Conservation (phyloP, 345 rosid genomes). For the Crucihimalaya himalaica region DNA sequence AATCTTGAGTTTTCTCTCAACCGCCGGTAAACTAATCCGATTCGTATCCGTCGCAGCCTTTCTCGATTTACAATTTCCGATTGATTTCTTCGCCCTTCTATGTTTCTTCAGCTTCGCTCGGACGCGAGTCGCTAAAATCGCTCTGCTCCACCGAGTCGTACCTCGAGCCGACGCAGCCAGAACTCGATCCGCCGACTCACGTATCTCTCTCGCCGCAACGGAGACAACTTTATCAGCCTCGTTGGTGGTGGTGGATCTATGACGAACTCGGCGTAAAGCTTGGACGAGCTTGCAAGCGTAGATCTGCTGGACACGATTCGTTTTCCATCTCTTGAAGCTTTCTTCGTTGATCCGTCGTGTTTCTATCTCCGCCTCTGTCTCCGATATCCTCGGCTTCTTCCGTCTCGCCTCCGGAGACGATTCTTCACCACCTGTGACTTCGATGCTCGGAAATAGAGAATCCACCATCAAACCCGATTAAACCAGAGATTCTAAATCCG, state of each 20-base stretch:
- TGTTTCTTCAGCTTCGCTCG: slow-evolving; percentile 47
- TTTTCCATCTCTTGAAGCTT: slow-evolving; percentile 58
- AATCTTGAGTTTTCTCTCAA: slow-evolving; percentile 53
- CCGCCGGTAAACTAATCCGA: slow-evolving; percentile 48
- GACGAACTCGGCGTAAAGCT: slow-evolving; percentile 60
- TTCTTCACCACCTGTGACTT: slow-evolving; percentile 37
- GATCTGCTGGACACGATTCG: slow-evolving; percentile 60
- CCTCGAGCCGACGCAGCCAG: slow-evolving; percentile 69
- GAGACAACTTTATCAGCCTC: slow-evolving; percentile 42
- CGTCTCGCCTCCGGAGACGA: slow-evolving; percentile 43
- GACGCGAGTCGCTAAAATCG: slow-evolving; percentile 55
- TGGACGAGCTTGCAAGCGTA: slow-evolving; percentile 65
- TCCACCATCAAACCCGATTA: slow-evolving; percentile 40
- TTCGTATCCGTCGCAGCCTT: slow-evolving; percentile 30
- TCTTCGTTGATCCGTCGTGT: slow-evolving; percentile 33
- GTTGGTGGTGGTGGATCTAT: slow-evolving; percentile 3
- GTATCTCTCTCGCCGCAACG: slow-evolving; percentile 42
- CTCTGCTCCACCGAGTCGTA: slow-evolving; percentile 70
- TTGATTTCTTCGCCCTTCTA: slow-evolving; percentile 49
- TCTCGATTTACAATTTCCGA: slow-evolving; percentile 36
- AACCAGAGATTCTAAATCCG: not conserved
- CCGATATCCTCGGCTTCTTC: slow-evolving; percentile 55
- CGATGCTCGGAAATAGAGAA: slow-evolving; percentile 32
- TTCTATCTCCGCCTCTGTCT: slow-evolving; percentile 7
- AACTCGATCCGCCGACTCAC: slow-evolving; percentile 60